These are phyloP conservation scores for Mrakia frigida DNA, from an alignment of 768 basidiomycete species.

Conservation along the genomic window DNA sequence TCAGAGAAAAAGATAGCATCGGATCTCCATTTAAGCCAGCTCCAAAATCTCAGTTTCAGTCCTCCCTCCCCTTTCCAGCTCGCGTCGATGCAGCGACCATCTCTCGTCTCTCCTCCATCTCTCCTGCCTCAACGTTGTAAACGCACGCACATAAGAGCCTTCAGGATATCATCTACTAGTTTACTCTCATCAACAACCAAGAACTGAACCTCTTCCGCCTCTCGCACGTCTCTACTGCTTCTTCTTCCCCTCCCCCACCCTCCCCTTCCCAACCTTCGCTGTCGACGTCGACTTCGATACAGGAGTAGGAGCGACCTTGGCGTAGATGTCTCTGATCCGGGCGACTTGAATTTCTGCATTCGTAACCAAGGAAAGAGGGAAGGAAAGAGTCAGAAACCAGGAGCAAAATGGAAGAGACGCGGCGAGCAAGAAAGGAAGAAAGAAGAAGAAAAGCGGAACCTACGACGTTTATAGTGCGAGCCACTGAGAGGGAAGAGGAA, in stretches of 20 bases:
- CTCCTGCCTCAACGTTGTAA: no score
- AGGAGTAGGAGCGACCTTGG: neutral
- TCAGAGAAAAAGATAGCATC: no score
- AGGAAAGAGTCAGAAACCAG: neutral
- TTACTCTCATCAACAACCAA: no score
- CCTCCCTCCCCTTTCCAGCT: no score
- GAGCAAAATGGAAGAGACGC: neutral
- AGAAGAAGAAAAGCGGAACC: neutral
- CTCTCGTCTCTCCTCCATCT: no score
- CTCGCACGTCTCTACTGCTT: constrained; percentile 5
- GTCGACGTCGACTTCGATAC: neutral
- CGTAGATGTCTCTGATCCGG: neutral
- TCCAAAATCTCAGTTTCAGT: no score
- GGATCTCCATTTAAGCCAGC: no score
- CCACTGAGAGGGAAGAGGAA: neutral
- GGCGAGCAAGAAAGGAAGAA: neutral
- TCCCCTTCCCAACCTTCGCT: neutral
- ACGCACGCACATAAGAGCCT: no score
- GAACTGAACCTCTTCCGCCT: no score
- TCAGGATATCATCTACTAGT: no score
- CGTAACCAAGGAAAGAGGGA: neutral
- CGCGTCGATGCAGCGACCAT: no score
- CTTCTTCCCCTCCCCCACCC: constrained; percentile 3
- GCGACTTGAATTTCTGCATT: constrained; percentile 3
- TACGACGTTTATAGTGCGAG: constrained; percentile 19